phyloP scores from a whole-genome alignment of 2,329 filamentous ascomycete genomes.

The Metarhizium rileyi region DNA sequence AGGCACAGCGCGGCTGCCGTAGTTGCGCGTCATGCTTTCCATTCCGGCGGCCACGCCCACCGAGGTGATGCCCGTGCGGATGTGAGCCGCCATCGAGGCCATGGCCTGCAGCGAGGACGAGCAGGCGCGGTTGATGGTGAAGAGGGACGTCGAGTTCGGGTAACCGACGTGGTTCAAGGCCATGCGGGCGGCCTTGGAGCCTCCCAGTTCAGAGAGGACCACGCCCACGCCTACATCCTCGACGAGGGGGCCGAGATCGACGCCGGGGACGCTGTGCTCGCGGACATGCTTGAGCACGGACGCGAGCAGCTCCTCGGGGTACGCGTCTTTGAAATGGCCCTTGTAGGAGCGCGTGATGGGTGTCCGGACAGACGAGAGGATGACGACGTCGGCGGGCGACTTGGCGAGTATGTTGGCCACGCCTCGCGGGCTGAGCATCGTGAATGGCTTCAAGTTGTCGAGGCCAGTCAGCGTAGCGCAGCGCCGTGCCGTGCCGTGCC shows the following conservation, averaged over 20 bases:
- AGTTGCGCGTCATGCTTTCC: slow-evolving; percentile 95
- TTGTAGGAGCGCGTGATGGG: slow-evolving; percentile 77
- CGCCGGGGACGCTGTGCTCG: slow-evolving; percentile 30
- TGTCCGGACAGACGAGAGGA: slow-evolving; percentile 84
- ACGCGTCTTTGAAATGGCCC: slow-evolving; percentile 75
- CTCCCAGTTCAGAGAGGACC: slow-evolving; percentile 83
- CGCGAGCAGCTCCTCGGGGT: slow-evolving; percentile 80
- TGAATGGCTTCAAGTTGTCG: too few species aligned
- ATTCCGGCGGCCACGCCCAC: slow-evolving; percentile 78
- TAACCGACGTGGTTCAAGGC: slow-evolving; percentile 78
- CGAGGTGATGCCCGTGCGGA: slow-evolving; percentile 63
- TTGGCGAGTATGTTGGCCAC: slow-evolving; percentile 70
- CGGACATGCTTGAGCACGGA: slow-evolving; percentile 34
- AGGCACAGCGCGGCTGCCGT: slow-evolving; percentile 76
- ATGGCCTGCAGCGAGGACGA: slow-evolving; percentile 70
- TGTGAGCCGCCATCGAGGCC: slow-evolving; percentile 62
- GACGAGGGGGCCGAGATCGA: slow-evolving; percentile 54
- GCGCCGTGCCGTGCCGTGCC: too few species aligned
- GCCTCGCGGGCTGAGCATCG: slow-evolving; percentile 29
- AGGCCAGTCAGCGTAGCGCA: too few species aligned
- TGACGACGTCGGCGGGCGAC: slow-evolving; percentile 70
- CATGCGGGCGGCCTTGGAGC: slow-evolving; percentile 85
- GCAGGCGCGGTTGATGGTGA: slow-evolving; percentile 86
- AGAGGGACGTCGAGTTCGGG: slow-evolving; percentile 61
- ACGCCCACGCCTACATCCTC: slow-evolving; percentile 82